Conservation (phyloP, 108 stramenopile genomes). For the Aurantiochytrium sp. region DNA sequence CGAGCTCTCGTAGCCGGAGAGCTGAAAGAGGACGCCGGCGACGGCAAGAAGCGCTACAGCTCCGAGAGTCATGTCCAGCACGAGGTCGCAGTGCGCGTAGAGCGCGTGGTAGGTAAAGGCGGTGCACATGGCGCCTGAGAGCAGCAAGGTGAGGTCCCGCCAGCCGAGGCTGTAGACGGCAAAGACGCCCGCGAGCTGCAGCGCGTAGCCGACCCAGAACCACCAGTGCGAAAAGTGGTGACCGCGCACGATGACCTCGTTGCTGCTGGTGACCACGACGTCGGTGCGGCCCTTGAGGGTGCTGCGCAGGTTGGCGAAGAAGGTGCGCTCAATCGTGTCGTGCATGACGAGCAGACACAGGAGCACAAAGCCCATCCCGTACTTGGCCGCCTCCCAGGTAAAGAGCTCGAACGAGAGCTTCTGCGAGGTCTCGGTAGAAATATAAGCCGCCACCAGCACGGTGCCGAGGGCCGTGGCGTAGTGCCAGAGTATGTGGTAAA, state of each 20-base stretch:
- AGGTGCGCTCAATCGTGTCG: neutral
- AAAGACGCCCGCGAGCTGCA: neutral
- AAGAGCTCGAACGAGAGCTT: neutral
- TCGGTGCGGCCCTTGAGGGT: neutral
- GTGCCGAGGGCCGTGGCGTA: neutral
- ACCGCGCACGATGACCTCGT: neutral
- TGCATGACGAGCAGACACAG: neutral
- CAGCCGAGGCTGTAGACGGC: neutral
- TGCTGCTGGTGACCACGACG: neutral
- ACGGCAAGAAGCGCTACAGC: conserved; percentile 9
- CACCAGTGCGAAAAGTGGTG: conserved; percentile 7
- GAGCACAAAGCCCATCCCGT: neutral
- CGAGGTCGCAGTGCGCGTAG: neutral
- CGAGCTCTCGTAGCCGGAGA: neutral
- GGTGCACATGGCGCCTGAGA: neutral
- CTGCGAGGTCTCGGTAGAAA: neutral
- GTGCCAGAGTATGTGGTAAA: conserved; percentile 5
- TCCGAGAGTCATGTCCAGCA: neutral
- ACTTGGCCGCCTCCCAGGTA: neutral
- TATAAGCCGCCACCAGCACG: neutral
- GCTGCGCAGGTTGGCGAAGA: neutral
- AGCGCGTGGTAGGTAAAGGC: neutral
- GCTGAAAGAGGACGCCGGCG: neutral
- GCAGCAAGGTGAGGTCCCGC: neutral
- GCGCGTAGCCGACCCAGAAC: neutral